Conservation (phyloP, 1,139 yeast species). For the Scheffersomyces quercinus region DNA sequence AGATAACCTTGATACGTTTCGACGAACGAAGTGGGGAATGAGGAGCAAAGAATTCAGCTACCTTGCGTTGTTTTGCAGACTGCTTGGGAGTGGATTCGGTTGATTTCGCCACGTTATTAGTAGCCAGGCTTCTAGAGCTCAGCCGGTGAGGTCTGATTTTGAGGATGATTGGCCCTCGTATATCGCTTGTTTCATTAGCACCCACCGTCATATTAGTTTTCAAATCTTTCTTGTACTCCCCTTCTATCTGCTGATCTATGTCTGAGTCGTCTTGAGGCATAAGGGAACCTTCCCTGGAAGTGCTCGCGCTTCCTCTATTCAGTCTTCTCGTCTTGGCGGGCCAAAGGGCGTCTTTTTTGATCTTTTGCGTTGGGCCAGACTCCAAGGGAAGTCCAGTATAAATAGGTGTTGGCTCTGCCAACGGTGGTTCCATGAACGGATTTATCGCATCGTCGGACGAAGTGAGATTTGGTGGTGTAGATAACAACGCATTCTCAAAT, state of each 20-base stretch:
- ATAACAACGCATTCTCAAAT: background rate
- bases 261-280: conserved; percentile 3
- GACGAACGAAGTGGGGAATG: conserved; percentile 8
- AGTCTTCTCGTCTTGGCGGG: conserved; percentile 24
- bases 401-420: conserved; percentile 50
- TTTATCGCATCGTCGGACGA: conserved; percentile 1
- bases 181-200: conserved; percentile 7
- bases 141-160: conserved; percentile 1
- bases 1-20: conserved; percentile 41
- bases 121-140: conserved; percentile 1
- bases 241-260: conserved; percentile 1
- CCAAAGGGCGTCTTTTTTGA: conserved; percentile 54
- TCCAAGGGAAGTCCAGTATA: conserved; percentile 72
- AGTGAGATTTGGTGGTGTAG: too few species aligned
- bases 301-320: conserved; percentile 7
- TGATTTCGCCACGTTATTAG: background rate
- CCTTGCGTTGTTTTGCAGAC: conserved; percentile 3
- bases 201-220: conserved; percentile 9
- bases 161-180: conserved; percentile 12
- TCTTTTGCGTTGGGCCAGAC: conserved; percentile 55
- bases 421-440: conserved; percentile 57
- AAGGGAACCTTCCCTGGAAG: conserved; percentile 8
- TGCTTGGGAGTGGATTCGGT: conserved; percentile 4
- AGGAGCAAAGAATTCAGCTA: background rate
- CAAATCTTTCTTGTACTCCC: conserved; percentile 1